Percentiles rank a stretch among this genome's conserved stretches.
Evolutionary conservation across 768 basidiomycete species (phyloP).

Genomic region (Suillus fuscotomentosus): DNA sequence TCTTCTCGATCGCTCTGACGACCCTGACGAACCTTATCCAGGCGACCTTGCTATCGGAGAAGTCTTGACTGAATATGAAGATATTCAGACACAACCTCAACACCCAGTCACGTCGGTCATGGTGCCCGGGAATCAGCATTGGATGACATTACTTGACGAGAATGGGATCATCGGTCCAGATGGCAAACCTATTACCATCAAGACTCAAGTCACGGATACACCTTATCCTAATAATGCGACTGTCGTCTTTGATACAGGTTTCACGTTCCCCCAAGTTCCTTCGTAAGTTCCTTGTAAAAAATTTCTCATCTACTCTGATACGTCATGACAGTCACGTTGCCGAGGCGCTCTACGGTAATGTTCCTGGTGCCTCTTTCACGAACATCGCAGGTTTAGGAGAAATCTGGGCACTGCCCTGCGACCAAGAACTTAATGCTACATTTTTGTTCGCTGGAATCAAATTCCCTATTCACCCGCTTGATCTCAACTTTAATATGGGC

Average conservation of each 20-base stretch:
- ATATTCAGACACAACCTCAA: slow-evolving; percentile 49
- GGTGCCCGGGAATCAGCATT: slow-evolving; percentile 52
- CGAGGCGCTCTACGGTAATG: slow-evolving; percentile 57
- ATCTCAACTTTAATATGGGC: slow-evolving; percentile 39
- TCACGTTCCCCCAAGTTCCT: slow-evolving; percentile 63
- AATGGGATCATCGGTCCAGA: slow-evolving; percentile 64
- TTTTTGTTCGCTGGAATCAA: slow-evolving; percentile 56
- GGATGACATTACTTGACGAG: slow-evolving; percentile 60
- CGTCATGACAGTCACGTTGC: slow-evolving; percentile 42
- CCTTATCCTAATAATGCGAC: slow-evolving; percentile 48
- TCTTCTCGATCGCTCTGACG: slow-evolving; percentile 59
- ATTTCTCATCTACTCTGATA: slow-evolving; percentile 14
- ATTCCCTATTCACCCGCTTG: slow-evolving; percentile 67
- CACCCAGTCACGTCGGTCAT: slow-evolving; percentile 45
- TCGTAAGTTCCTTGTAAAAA: slow-evolving; percentile 29
- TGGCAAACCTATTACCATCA: slow-evolving; percentile 45
- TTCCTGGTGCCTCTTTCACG: slow-evolving; percentile 51
- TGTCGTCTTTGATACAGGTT: slow-evolving; percentile 68
- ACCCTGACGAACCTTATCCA: slow-evolving; percentile 47
- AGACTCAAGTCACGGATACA: slow-evolving; percentile 44
- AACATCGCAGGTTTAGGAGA: slow-evolving; percentile 40
- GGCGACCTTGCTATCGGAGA: slow-evolving; percentile 68
- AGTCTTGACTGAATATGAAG: slow-evolving; percentile 46
- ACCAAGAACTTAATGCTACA: slow-evolving; percentile 60
- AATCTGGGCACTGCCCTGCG: slow-evolving; percentile 64